Percentiles rank a stretch among this genome's conserved stretches.
Evolutionary conservation across 345 rosid genomes (phyloP).

Genomic region (Euphorbia lathyris): DNA sequence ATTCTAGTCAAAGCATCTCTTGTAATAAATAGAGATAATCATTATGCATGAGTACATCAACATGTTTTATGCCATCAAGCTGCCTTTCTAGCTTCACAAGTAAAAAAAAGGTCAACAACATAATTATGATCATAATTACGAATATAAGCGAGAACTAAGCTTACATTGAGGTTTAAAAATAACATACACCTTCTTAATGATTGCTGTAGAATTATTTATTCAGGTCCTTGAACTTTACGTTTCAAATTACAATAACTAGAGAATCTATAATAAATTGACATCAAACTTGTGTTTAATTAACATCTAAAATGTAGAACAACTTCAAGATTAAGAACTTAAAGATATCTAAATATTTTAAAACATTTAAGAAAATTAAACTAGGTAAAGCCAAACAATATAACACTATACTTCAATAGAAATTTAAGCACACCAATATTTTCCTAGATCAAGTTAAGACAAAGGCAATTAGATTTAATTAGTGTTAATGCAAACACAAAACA

Average conservation of each 20-base stretch:
- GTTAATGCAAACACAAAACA: background rate
- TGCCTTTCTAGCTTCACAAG: constrained; percentile 88
- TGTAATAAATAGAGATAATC: constrained; percentile 84
- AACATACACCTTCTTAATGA: background rate
- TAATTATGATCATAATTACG: constrained; percentile 18
- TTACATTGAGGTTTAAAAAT: background rate
- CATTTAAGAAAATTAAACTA: background rate
- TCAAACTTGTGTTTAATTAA: background rate
- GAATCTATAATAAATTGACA: background rate
- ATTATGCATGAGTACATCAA: constrained; percentile 85
- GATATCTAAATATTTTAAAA: background rate
- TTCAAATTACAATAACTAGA: background rate
- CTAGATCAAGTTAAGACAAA: background rate
- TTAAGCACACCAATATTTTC: background rate
- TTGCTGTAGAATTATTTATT: background rate
- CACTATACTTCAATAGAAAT: background rate
- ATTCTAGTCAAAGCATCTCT: constrained; percentile 87
- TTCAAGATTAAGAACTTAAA: background rate
- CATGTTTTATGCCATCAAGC: constrained; percentile 87
- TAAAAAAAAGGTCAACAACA: constrained; percentile 32
- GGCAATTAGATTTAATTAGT: background rate
- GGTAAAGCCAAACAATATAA: background rate
- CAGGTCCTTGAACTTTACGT: background rate
- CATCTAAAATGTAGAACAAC: background rate
- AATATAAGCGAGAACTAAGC: background rate